Conservation (phyloP, 257 asterid genomes). For the Orobanche coerulescens region DNA sequence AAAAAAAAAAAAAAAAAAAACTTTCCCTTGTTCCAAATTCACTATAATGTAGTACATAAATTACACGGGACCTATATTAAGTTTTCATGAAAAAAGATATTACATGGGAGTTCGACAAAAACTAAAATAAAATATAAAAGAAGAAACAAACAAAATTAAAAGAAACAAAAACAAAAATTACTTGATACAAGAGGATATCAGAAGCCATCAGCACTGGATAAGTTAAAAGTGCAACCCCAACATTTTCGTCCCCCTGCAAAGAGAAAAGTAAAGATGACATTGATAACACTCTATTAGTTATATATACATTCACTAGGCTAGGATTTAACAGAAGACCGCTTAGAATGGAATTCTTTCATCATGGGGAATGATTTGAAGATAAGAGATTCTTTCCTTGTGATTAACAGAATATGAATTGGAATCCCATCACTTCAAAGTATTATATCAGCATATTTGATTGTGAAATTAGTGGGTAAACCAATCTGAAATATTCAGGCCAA, state of each 20-base stretch:
- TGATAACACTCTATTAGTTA: neutral
- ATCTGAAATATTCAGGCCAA: slow-evolving; percentile 5
- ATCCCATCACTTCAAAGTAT: neutral
- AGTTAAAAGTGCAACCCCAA: slow-evolving; percentile 87
- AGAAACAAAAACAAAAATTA: slow-evolving; percentile 19
- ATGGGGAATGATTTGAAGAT: neutral
- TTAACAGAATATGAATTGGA: neutral
- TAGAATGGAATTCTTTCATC: neutral
- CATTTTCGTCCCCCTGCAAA: slow-evolving; percentile 90
- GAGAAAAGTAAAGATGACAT: slow-evolving; percentile 8
- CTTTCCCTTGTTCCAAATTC: neutral
- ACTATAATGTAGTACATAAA: neutral
- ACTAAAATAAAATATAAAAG: neutral
- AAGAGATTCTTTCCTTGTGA: neutral
- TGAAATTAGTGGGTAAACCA: slow-evolving; percentile 4
- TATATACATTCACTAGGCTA: slow-evolving; percentile 1
- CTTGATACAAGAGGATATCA: slow-evolving; percentile 94
- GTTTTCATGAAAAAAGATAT: neutral
- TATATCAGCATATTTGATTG: neutral
- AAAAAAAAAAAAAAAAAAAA: neutral
- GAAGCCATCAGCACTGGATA: slow-evolving; percentile 98
- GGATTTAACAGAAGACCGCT: slow-evolving; percentile 5
- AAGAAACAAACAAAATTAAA: neutral
- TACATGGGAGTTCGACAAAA: neutral
- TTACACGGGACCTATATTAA: slow-evolving; percentile 3